Evolutionary conservation across 805 yeast species (phyloP).

Genomic region (Metschnikowia cerradonensis): DNA sequence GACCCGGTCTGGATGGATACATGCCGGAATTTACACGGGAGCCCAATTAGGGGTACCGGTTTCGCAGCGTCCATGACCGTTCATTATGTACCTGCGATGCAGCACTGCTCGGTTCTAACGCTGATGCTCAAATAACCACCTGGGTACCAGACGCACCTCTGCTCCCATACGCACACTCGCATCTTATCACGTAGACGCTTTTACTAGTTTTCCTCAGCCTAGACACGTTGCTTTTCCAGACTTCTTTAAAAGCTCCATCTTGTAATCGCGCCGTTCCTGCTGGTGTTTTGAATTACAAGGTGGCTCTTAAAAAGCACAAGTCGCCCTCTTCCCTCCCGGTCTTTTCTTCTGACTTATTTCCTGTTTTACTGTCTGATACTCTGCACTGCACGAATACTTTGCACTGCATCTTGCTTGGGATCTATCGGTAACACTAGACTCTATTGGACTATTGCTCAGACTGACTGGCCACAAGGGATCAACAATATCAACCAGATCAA

Average conservation of each 20-base stretch:
- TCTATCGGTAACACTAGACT: too few relatives aligned
- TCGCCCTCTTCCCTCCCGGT: too few relatives aligned
- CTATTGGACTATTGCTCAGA: too few relatives aligned
- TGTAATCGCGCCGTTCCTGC: too few relatives aligned
- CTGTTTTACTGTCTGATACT: too few relatives aligned
- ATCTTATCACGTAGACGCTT: slow-evolving; percentile 1
- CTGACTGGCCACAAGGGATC: not conserved
- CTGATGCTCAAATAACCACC: not conserved
- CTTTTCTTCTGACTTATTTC: too few relatives aligned
- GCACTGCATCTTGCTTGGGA: too few relatives aligned
- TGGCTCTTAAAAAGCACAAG: too few relatives aligned
- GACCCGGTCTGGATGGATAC: not conserved
- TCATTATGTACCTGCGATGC: slow-evolving; percentile 1
- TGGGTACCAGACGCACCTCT: slow-evolving; percentile 3
- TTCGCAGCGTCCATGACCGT: not conserved
- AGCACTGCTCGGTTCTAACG: not conserved
- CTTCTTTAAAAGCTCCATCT: not conserved
- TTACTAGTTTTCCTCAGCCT: not conserved
- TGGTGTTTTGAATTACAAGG: not conserved
- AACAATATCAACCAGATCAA: not conserved
- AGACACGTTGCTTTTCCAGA: not conserved
- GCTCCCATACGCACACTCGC: not conserved
- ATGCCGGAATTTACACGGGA: not conserved
- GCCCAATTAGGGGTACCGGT: not conserved
- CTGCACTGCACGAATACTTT: too few relatives aligned